Percentiles rank a stretch among this genome's conserved stretches.
Evolutionary conservation across 805 yeast genomes (phyloP).

Genomic region (Scheffersomyces ergatensis): DNA sequence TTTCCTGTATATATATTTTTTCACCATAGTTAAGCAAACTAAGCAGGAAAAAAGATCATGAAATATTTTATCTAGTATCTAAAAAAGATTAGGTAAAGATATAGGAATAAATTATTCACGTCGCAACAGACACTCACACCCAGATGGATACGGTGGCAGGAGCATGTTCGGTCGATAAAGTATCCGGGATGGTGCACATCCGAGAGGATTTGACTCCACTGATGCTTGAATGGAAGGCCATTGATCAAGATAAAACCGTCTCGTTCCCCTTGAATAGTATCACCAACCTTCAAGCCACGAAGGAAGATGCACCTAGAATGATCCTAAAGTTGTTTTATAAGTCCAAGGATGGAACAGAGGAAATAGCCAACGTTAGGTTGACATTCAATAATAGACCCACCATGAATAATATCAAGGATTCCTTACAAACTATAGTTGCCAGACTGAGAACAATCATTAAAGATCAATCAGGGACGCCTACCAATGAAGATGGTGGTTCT

Average conservation of each 20-base stretch:
- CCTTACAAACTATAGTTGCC: slow-evolving; percentile 66
- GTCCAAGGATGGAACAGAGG: slow-evolving; percentile 26
- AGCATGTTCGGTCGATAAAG: slow-evolving; percentile 41
- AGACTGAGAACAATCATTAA: slow-evolving; percentile 56
- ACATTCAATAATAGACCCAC: slow-evolving; percentile 70
- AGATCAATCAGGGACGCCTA: slow-evolving; percentile 16
- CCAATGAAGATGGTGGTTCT: slow-evolving; percentile 13
- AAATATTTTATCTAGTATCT: no score
- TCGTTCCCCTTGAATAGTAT: slow-evolving; percentile 34
- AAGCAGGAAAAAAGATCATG: no score
- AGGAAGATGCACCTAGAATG: slow-evolving; percentile 65
- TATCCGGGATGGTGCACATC: slow-evolving; percentile 39
- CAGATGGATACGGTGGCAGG: slow-evolving; percentile 31
- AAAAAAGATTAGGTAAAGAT: no score
- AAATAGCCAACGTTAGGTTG: slow-evolving; percentile 38
- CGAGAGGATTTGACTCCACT: slow-evolving; percentile 42
- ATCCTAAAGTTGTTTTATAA: slow-evolving; percentile 56
- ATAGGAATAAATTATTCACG: no score
- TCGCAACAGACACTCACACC: no score
- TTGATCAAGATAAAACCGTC: slow-evolving; percentile 33
- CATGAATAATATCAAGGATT: slow-evolving; percentile 70
- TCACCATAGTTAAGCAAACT: no score
- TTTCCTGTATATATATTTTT: no score
- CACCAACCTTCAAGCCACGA: slow-evolving; percentile 63
- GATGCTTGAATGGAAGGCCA: slow-evolving; percentile 42